Conservation (phyloP, 202 grass and related monocot species). For the Carex sylvatica region DNA sequence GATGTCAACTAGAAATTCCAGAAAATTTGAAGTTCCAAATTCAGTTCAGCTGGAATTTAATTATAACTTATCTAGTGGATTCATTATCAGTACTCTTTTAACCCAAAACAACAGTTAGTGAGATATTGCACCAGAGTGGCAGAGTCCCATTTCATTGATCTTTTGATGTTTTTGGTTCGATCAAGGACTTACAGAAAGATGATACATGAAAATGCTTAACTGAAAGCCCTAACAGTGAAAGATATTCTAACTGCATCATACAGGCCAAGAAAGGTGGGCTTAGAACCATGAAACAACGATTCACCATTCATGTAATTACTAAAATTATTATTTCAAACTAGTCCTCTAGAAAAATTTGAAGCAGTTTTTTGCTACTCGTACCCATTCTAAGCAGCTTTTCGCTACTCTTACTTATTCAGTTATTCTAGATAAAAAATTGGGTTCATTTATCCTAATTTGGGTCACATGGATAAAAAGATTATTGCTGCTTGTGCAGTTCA, state of each 20-base stretch:
- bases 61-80: neutral
- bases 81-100: neutral
- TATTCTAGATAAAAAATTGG: no score
- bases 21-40: conserved; percentile 5
- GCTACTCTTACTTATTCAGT: no score
- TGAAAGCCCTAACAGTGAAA: conserved; percentile 80
- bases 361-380: no score
- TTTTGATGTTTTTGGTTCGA: conserved; percentile 48
- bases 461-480: no score
- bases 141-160: neutral
- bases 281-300: neutral
- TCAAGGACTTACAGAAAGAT: conserved; percentile 87
- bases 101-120: neutral
- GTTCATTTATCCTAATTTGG: no score
- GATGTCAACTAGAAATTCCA: neutral
- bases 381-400: no score
- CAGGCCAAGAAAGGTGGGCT: conserved; percentile 69
- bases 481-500: no score
- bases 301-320: no score
- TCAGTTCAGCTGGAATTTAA: neutral
- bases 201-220: conserved; percentile 59
- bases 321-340: no score
- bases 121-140: neutral
- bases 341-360: no score
- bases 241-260: conserved; percentile 64